Evolutionary conservation across 1,284 basidiomycete species (phyloP).

Genomic region (Chalciporus piperatoides): DNA sequence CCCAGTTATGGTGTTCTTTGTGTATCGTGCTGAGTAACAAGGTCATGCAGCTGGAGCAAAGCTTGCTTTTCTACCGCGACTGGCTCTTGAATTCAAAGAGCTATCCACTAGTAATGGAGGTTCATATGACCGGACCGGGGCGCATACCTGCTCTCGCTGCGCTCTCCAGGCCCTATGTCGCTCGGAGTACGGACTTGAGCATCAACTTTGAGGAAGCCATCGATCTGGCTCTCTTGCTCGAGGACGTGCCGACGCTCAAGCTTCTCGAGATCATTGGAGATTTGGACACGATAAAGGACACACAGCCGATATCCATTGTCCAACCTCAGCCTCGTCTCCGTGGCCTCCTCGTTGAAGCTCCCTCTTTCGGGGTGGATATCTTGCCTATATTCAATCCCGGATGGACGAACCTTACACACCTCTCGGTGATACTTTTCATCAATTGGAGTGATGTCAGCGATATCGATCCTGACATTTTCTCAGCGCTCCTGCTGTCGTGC

Average conservation of each 20-base stretch:
- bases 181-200: not conserved
- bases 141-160: not conserved
- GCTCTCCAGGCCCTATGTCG: not conserved
- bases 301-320: not conserved
- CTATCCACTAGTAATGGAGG: not conserved
- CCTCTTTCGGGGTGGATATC: not conserved
- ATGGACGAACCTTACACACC: not conserved
- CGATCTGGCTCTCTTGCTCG: not conserved
- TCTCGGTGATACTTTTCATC: not conserved
- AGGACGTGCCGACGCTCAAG: not conserved
- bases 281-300: not conserved
- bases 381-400: not conserved
- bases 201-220: not conserved
- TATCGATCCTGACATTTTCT: not conserved
- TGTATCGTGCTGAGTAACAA: not conserved
- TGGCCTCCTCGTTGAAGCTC: not conserved
- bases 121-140: not conserved
- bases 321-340: not conserved
- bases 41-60: not conserved
- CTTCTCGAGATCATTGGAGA: not conserved
- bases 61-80: not conserved
- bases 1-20: not conserved
- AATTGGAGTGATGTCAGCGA: not conserved
- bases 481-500: not conserved
- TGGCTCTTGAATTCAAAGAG: not conserved